Evolutionary conservation across 768 basidiomycete species (phyloP), one percentile per base, ranked within the genome.

Genomic region (Rhizopogon roseolus): DNA sequence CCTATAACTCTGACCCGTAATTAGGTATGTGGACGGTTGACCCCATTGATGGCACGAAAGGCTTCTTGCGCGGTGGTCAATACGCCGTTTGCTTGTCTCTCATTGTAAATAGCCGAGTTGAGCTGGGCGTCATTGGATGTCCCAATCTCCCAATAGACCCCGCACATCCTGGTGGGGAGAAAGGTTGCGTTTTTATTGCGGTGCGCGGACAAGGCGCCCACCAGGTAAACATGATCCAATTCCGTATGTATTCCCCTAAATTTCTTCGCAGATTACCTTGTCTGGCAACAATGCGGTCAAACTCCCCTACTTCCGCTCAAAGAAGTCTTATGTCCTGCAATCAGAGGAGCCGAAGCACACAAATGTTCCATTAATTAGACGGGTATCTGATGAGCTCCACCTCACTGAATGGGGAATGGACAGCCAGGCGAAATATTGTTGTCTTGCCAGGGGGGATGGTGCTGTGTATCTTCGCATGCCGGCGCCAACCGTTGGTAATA

Each of bases 381-480:
- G 77, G 19, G 86, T 98, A 36, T 84, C 89, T 0, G 63, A 78
- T 32, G 60, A 85, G 5, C 74, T 98, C 25, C 79, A 79, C 2
- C 79, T 97, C 52, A 82, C 83, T 16, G 73, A 79, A 2, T 48
- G 46, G 14, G 78, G 92, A 17, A 97, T 98, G 94, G 96, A 98
- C 67, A 91, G 88, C 66, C 95, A 98, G 68, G 93, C 94, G 1
- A 99, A 98, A 71, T 98, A 98, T 60, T 83, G 87, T 29, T 85
- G 86, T 63, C 80, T 98, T 13, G 84, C 85, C 5, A 75, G 95
- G 40, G 93, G 95, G 0, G 89, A 96, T 52, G 94, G 93, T 1
- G 86, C 84, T 1, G 81, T 82, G 36, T 96, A 93, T 65, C 72
- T 93, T 41, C 77, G 90, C 7, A 85, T 92, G 78, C 91, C 91